Base-by-base conservation (phyloP, 495 filamentous ascomycete genomes). In the Cercophora scortea region DNA sequence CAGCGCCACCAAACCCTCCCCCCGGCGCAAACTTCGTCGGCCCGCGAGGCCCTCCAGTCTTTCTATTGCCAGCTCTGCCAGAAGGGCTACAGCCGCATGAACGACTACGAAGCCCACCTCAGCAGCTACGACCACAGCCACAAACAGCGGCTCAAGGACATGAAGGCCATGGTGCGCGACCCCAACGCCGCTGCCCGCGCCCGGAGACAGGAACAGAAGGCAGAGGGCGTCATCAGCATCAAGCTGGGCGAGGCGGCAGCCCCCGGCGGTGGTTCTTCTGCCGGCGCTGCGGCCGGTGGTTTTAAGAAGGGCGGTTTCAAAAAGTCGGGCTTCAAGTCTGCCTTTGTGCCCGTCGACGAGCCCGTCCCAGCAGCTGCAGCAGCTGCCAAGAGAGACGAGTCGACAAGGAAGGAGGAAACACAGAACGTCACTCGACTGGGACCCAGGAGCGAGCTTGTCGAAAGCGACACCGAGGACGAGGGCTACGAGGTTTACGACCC, bases 61-160 rank as follows among this genome's bases (percentile, higher is more conserved):
- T 96, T 98, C 73, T 90, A 88, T 69, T 98, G 86, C 71, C 76
- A 84, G 41, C 70, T 88, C 51, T 88, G 84, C 61, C 70, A 75
- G 40, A 85, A 88, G 69, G 82, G 83, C 56, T 88, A 88, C 68
- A 72, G 71, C 12, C 83, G 84, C 49, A 82, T 83, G 76, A 82
- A 84, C 60, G 83, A 87, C 55, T 86, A 82, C 61, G 83, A 86
- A 60, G 79, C 80, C 19, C 84, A 88, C 61, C 77, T 86, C 25
- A 72, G 74, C 53, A 84, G 80, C 52, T 88, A 88, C 65, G 84
- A 88, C 60, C 84, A 88, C 68, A 77, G 72, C 49, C 84, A 88
- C 64, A 82, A 82, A 53, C 74, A 85, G 69, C 79, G 64, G 32
- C 73, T 84, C 48, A 82, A 82, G 67, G 81, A 86, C 55, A 80